Conservation (phyloP, 2,329 filamentous ascomycete genomes). For the Dothideomycetidae sp. region DNA sequence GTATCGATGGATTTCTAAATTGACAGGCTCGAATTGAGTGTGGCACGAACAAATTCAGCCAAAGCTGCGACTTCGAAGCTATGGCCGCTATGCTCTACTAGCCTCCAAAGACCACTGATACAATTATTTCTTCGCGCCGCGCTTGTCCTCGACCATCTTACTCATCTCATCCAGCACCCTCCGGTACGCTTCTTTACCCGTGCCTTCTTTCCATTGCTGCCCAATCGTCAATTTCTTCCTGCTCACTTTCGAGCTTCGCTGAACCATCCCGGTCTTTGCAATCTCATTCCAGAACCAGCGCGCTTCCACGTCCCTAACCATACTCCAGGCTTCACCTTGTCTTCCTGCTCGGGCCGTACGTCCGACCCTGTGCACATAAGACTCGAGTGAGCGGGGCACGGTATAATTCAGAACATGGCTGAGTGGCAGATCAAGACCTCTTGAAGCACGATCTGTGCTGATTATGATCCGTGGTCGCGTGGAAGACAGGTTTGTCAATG, state of each 20-base stretch:
- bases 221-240: constrained; percentile 28
- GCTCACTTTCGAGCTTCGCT: constrained; percentile 32
- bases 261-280: constrained; percentile 41
- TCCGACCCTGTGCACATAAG: constrained; percentile 84
- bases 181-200: constrained; percentile 31
- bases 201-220: constrained; percentile 19
- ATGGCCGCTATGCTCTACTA: too few species aligned
- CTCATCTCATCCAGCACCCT: constrained; percentile 48
- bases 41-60: too few species aligned
- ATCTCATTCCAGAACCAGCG: constrained; percentile 88
- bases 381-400: constrained; percentile 63
- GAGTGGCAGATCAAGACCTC: constrained; percentile 66
- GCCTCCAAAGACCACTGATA: too few species aligned
- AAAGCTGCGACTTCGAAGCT: too few species aligned
- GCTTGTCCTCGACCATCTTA: constrained; percentile 44
- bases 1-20: too few species aligned
- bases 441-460: constrained; percentile 83
- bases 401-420: constrained; percentile 91
- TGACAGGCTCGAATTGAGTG: too few species aligned
- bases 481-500: constrained; percentile 47
- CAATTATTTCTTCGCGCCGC: too few species aligned
- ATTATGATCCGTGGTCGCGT: constrained; percentile 61
- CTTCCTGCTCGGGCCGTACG: constrained; percentile 74
- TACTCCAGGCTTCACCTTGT: constrained; percentile 66
- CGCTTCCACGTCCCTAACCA: constrained; percentile 69